These are phyloP conservation scores for Phaeosphaeria sp. DNA, from an alignment of 2,329 filamentous ascomycete species.

Conservation along the genomic window DNA sequence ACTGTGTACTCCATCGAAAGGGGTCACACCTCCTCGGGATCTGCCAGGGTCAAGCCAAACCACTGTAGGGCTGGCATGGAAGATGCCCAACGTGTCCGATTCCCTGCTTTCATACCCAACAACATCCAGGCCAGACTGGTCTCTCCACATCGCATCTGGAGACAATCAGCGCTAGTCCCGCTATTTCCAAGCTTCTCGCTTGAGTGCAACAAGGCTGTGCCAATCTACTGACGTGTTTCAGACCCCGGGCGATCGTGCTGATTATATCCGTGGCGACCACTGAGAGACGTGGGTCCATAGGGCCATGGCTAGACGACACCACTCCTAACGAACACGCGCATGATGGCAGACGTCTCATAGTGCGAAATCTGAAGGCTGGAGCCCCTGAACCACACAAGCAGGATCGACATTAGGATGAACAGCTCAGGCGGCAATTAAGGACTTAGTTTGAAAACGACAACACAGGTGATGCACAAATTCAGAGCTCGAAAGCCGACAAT, in stretches of 20 bases:
- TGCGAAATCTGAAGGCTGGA: background rate
- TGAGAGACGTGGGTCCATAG: background rate
- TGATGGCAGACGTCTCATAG: background rate
- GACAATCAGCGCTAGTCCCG: background rate
- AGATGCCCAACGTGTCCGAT: background rate
- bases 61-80: background rate
- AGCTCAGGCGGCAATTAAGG: background rate
- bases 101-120: background rate
- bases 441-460: background rate
- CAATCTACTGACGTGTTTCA: slow-evolving; percentile 18
- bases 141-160: background rate
- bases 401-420: background rate
- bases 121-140: background rate
- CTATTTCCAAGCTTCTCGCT: slow-evolving; percentile 13
- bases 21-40: background rate
- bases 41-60: background rate
- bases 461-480: background rate
- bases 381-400: background rate
- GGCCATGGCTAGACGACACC: background rate
- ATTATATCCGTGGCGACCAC: background rate
- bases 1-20: background rate
- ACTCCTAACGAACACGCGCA: background rate
- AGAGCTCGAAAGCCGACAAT: background rate
- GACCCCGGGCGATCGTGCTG: background rate
- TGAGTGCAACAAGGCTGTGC: slow-evolving; percentile 4